phyloP scores from a whole-genome alignment of 768 basidiomycete genomes.

The Termitomyces bulborhizus region DNA sequence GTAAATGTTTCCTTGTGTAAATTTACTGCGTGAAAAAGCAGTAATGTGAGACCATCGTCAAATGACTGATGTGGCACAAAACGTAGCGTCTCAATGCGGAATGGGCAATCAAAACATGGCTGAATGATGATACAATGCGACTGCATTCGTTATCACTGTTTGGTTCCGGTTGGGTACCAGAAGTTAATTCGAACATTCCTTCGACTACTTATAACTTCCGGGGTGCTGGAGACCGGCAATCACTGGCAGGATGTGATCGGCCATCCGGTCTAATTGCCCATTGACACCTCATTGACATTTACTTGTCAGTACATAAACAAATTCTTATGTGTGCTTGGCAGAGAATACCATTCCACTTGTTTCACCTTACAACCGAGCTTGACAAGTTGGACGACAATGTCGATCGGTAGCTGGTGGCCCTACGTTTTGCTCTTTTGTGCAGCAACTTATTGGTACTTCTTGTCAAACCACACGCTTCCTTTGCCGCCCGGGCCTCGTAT shows the following conservation, averaged over 20 bases:
- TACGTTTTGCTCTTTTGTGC: neutral
- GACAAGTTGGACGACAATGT: neutral
- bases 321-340: neutral
- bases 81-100: neutral
- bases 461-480: neutral
- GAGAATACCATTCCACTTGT: neutral
- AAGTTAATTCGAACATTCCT: too few relatives aligned
- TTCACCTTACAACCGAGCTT: neutral
- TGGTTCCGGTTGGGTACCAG: too few relatives aligned
- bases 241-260: neutral
- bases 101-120: conserved; percentile 1
- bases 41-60: conserved; percentile 5
- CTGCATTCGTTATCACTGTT: neutral
- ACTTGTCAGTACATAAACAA: neutral
- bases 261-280: neutral
- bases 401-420: neutral
- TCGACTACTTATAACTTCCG: too few relatives aligned
- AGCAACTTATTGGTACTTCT: neutral
- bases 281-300: neutral
- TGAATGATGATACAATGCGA: neutral
- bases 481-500: conserved; percentile 8
- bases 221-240: neutral
- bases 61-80: neutral
- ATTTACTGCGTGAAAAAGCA: conserved; percentile 4
- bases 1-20: conserved; percentile 6